Conservation (phyloP, 441 rosid species). For the Adansonia rubrostipa region DNA sequence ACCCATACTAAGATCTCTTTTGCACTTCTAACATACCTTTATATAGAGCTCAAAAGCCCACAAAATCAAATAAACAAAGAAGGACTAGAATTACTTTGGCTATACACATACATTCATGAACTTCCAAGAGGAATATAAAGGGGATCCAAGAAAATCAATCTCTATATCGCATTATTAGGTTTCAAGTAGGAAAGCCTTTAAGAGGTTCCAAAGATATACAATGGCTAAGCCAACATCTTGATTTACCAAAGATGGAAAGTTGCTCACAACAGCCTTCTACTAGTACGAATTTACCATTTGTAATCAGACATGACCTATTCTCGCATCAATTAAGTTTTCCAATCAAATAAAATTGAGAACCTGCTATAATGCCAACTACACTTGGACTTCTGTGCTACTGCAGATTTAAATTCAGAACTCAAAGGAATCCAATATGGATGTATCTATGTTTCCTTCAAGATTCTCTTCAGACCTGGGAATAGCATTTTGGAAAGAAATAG, state of each 20-base stretch:
- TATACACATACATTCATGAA: neutral
- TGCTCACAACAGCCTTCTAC: slow-evolving; percentile 7
- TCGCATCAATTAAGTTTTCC: neutral
- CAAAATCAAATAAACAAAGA: neutral
- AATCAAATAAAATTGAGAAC: slow-evolving; percentile 12
- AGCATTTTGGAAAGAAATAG: slow-evolving; percentile 2
- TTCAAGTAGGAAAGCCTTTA: slow-evolving; percentile 8
- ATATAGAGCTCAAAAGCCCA: neutral
- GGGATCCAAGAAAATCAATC: slow-evolving; percentile 4
- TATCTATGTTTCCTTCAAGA: neutral
- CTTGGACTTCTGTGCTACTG: neutral
- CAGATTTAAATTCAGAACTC: slow-evolving; percentile 7
- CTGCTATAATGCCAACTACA: neutral
- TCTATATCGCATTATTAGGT: neutral
- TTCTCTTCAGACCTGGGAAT: neutral
- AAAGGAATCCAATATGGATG: slow-evolving; percentile 13
- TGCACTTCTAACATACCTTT: neutral
- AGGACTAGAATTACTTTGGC: neutral
- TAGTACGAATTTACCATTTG: slow-evolving; percentile 5
- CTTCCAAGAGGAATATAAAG: neutral
- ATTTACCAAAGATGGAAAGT: neutral
- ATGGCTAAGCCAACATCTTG: slow-evolving; percentile 7
- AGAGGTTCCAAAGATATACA: slow-evolving; percentile 2
- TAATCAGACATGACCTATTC: neutral
- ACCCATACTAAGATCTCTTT: neutral